A percentile compares a stretch with the other conserved stretches of the same genome.
These are phyloP conservation scores for Schwanniomyces etchellsii DNA, from an alignment of 1,139 yeast genomes.

Conservation along the genomic window DNA sequence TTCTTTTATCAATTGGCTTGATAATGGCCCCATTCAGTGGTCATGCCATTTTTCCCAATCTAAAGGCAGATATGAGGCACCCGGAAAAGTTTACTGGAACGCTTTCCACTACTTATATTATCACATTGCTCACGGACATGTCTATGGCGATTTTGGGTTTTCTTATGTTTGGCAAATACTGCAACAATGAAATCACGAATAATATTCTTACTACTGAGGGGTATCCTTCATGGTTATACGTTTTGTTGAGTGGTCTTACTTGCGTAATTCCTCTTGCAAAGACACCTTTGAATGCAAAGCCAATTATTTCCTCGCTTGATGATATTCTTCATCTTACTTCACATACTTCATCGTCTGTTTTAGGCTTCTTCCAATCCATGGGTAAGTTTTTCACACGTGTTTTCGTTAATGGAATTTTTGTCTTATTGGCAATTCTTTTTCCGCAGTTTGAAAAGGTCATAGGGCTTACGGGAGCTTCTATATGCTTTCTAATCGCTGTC, in stretches of 20 bases:
- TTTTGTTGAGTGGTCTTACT: constrained; percentile 62
- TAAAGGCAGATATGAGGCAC: constrained; percentile 53
- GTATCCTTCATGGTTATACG: constrained; percentile 64
- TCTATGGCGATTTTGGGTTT: constrained; percentile 78
- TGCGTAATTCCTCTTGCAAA: constrained; percentile 84
- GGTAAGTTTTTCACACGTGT: constrained; percentile 25
- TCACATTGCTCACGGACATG: constrained; percentile 66
- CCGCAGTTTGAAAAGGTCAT: constrained; percentile 56
- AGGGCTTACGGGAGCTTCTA: constrained; percentile 53
- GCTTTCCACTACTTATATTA: constrained; percentile 43
- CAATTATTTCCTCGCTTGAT: constrained; percentile 66
- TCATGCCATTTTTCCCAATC: constrained; percentile 56
- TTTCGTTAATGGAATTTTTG: constrained; percentile 48
- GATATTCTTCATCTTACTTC: constrained; percentile 20
- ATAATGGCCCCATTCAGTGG: constrained; percentile 62
- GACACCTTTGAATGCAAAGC: constrained; percentile 82
- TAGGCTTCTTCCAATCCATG: constrained; percentile 8
- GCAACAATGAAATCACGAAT: constrained; percentile 80
- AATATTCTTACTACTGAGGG: constrained; percentile 65
- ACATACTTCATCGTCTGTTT: constrained; percentile 5
- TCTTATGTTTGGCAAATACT: constrained; percentile 76
- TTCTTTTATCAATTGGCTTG: constrained; percentile 49
- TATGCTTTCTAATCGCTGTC: constrained; percentile 51
- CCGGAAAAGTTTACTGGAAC: constrained; percentile 42
- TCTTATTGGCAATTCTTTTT: constrained; percentile 44